Evolutionary conservation across 2,329 filamentous ascomycete species (phyloP).

Genomic region (Didymella pomorum): DNA sequence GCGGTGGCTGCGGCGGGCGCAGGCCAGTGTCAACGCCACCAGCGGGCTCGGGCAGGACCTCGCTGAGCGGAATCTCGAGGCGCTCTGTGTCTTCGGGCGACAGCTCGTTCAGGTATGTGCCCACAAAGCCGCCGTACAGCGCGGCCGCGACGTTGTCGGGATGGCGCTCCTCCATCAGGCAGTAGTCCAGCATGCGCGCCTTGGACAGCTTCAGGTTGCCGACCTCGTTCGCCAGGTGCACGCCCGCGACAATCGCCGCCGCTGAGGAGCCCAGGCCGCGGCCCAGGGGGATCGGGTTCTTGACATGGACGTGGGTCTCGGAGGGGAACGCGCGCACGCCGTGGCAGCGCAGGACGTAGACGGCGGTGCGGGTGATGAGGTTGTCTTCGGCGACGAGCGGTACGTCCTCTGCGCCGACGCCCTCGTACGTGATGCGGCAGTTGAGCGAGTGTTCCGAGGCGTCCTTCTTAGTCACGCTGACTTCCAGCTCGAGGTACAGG

Average conservation of each 20-base stretch:
- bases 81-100: conserved; percentile 87
- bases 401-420: conserved; percentile 79
- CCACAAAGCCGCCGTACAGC: conserved; percentile 94
- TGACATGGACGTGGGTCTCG: conserved; percentile 89
- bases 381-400: conserved; percentile 85
- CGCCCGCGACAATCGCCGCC: conserved; percentile 92
- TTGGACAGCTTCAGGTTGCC: conserved; percentile 79
- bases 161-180: conserved; percentile 84
- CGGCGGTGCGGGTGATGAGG: conserved; percentile 89
- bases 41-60: conserved; percentile 88
- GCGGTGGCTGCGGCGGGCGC: conserved; percentile 84
- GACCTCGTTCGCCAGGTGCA: conserved; percentile 90
- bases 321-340: conserved; percentile 81
- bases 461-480: conserved; percentile 69
- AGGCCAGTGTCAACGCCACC: conserved; percentile 91
- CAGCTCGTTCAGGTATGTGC: conserved; percentile 93
- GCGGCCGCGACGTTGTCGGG: conserved; percentile 78
- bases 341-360: conserved; percentile 95
- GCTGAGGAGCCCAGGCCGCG: conserved; percentile 94
- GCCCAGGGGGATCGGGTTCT: conserved; percentile 93
- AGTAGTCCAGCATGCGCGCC: conserved; percentile 90
- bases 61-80: conserved; percentile 91
- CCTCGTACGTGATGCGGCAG: conserved; percentile 91
- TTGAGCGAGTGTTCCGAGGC: conserved; percentile 72
- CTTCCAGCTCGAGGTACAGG: conserved; percentile 88